Percentiles rank a stretch among this genome's conserved stretches.
These are phyloP conservation scores for Pachysandra terminalis DNA, from an alignment of 164 flowering plant species.

Conservation along the genomic window DNA sequence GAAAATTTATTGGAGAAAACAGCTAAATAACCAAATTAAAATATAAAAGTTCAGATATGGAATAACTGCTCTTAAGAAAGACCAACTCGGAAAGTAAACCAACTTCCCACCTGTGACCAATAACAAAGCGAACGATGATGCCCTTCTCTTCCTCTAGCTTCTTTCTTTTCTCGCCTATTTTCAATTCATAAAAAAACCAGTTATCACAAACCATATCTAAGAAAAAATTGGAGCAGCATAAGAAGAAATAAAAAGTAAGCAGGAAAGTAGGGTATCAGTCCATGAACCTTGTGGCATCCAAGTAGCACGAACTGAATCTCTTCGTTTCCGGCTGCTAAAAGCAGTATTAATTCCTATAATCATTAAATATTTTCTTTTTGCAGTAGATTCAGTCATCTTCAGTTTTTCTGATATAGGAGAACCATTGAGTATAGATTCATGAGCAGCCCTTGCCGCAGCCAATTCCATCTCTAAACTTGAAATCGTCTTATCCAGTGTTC, in stretches of 20 bases:
- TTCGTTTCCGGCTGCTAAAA: slow-evolving; percentile 39
- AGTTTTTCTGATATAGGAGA: slow-evolving; percentile 30
- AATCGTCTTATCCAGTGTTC: slow-evolving; percentile 52
- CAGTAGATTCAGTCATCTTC: slow-evolving; percentile 22
- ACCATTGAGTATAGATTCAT: slow-evolving; percentile 39
- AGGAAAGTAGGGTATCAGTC: not conserved
- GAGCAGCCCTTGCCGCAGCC: slow-evolving; percentile 53
- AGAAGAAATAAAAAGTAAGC: slow-evolving; percentile 4
- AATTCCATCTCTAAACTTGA: slow-evolving; percentile 58
- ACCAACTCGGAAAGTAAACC: not conserved
- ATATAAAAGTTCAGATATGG: not conserved
- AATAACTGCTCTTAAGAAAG: not conserved
- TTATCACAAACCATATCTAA: not conserved
- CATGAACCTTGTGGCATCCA: slow-evolving; percentile 85
- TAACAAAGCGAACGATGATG: slow-evolving; percentile 77
- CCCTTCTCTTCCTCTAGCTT: slow-evolving; percentile 84
- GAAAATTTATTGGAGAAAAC: not conserved
- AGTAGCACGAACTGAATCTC: slow-evolving; percentile 80
- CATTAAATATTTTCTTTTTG: slow-evolving; percentile 61
- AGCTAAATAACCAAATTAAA: not conserved
- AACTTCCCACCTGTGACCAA: slow-evolving; percentile 95
- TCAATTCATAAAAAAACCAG: not conserved
- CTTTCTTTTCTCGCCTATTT: slow-evolving; percentile 63
- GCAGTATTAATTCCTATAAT: slow-evolving; percentile 60
- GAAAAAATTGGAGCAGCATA: not conserved